phyloP scores from a whole-genome alignment of 495 filamentous ascomycete species.

The Lasiosphaeriaceae sp. region DNA sequence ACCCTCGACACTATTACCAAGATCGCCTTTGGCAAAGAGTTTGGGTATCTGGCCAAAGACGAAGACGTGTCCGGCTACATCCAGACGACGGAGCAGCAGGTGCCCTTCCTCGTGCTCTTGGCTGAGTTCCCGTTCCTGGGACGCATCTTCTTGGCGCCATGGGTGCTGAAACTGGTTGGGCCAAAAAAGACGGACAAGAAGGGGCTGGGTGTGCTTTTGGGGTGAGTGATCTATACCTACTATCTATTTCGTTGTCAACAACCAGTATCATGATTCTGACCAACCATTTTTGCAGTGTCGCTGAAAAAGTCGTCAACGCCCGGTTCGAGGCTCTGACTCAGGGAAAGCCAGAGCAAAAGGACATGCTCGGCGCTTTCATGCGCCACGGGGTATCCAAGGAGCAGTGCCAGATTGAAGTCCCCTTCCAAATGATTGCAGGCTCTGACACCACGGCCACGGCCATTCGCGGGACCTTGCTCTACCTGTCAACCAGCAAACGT shows the following conservation, averaged over 20 bases:
- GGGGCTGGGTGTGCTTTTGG: slow-evolving; percentile 37
- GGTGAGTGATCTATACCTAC: slow-evolving; percentile 14
- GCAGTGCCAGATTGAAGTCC: slow-evolving; percentile 33
- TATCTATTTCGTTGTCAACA: not conserved
- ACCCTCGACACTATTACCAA: slow-evolving; percentile 49
- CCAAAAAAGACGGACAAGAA: slow-evolving; percentile 52
- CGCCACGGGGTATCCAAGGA: slow-evolving; percentile 24
- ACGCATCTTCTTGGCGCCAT: slow-evolving; percentile 27
- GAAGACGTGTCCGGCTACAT: slow-evolving; percentile 49
- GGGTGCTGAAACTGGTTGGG: slow-evolving; percentile 50
- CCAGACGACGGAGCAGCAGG: slow-evolving; percentile 29
- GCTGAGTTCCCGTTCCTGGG: slow-evolving; percentile 29
- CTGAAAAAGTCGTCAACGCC: slow-evolving; percentile 27
- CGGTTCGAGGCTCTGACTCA: slow-evolving; percentile 25
- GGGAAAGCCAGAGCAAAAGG: slow-evolving; percentile 17
- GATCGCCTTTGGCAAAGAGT: slow-evolving; percentile 49
- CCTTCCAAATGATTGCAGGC: slow-evolving; percentile 52
- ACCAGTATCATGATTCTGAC: no score
- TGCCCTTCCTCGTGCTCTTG: slow-evolving; percentile 22
- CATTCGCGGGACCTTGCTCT: slow-evolving; percentile 50
- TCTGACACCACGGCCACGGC: slow-evolving; percentile 61
- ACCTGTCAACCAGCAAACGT: slow-evolving; percentile 39
- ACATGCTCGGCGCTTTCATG: slow-evolving; percentile 39
- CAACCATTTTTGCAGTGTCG: slow-evolving; percentile 15
- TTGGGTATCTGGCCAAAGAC: slow-evolving; percentile 46